Percentiles rank a stretch among this genome's conserved stretches.
Conservation (phyloP, 805 yeast genomes). For the Wickerhamiella domercqiae region DNA sequence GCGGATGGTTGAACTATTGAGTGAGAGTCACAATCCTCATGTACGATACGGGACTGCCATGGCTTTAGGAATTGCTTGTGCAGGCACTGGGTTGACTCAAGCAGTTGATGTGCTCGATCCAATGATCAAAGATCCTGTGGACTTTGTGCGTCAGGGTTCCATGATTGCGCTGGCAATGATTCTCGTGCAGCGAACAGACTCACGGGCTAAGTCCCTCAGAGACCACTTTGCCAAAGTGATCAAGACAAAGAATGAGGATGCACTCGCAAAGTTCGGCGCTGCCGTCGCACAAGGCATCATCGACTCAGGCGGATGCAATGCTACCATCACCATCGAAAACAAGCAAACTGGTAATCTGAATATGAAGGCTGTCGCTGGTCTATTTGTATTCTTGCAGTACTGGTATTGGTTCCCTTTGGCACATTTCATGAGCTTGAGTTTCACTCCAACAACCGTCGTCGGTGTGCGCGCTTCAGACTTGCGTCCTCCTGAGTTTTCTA, state of each 20-base stretch:
- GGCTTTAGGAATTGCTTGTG: constrained; percentile 94
- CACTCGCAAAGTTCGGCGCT: constrained; percentile 94
- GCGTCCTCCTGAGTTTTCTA: constrained; percentile 67
- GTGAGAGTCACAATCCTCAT: constrained; percentile 94
- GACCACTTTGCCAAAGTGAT: constrained; percentile 63
- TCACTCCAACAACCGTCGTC: constrained; percentile 79
- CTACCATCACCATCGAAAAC: constrained; percentile 83
- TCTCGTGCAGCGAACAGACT: constrained; percentile 67
- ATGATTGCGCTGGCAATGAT: constrained; percentile 85
- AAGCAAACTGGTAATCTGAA: constrained; percentile 79
- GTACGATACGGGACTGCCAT: constrained; percentile 96
- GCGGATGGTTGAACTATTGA: constrained; percentile 77
- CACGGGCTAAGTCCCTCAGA: constrained; percentile 65
- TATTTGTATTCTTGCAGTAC: constrained; percentile 76
- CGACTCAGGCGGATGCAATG: constrained; percentile 97
- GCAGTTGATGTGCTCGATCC: constrained; percentile 91
- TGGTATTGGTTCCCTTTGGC: constrained; percentile 99
- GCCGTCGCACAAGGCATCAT: constrained; percentile 93
- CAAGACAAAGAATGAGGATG: constrained; percentile 83
- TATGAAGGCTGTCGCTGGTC: constrained; percentile 80
- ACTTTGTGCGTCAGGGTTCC: constrained; percentile 97
- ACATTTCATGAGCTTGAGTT: constrained; percentile 81
- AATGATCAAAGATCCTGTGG: constrained; percentile 82
- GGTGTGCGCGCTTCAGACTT: constrained; percentile 68
- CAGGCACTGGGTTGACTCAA: constrained; percentile 76